Base-by-base conservation (phyloP, 2,329 filamentous ascomycete genomes). In the Penicillium frequentans region DNA sequence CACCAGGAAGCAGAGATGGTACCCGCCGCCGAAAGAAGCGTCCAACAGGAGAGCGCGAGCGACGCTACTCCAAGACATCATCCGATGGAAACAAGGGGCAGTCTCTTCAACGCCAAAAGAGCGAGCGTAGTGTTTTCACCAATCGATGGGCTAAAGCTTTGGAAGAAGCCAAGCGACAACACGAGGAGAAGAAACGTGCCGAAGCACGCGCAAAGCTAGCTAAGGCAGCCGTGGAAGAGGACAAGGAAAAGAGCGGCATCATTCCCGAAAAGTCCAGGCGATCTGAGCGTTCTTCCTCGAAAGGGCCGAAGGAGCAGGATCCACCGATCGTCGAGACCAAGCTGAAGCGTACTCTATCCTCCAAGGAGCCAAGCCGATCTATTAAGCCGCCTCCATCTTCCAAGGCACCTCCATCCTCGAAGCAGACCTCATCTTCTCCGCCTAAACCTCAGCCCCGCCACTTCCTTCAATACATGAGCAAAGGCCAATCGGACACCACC, bases 401-500 rank as follows among this genome's bases (percentile, higher is more conserved):
- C 5, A 73, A 69, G 19, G 9, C 58, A 27, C 57, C 64, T 19
- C 65, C 69, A 13, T 70, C 71, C 5, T 71, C 74, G 5, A 73
- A 69, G 56, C 58, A 64, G 26, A 52, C 55, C 6, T 56, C 67
- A 7, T 49, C 63, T 16, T 58, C 67, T 3, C 33, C 60, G 3
- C 57, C 66, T 13, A 57, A 57, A 11, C 57, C 66, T 14, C 56
- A 57, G 10, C 61, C 62, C 11, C 65, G 68, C 45, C 67, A 68
- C 39, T 72, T 72, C 58, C 57, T 74, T 35, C 68, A 70, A 27
- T 76, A 72, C 53, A 72, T 77, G 65, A 71, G 70, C 16, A 70
- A 69, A 16, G 77, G 73, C n/a, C 69, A 75, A 43, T 76, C 75
- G 5, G 72, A 77, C 50, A 75, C 71, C 19, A 70, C 72, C 29